phyloP scores from a whole-genome alignment of 2,329 filamentous ascomycete genomes.

The Aureobasidium leucospermi region DNA sequence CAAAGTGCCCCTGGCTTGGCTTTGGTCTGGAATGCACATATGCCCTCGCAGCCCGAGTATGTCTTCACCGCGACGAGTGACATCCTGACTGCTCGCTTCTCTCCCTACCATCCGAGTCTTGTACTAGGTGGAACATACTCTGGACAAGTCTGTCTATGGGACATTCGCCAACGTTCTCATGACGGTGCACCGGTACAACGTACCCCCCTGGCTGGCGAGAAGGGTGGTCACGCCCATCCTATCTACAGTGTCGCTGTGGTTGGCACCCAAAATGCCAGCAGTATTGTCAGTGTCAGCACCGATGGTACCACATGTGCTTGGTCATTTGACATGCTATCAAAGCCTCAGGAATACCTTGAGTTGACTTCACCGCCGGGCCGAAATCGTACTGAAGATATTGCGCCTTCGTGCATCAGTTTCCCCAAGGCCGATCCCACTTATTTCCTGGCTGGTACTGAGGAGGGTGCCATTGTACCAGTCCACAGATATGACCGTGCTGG shows the following conservation, averaged over 20 bases:
- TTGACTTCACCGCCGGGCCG: constrained; percentile 73
- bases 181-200: constrained; percentile 74
- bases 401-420: constrained; percentile 90
- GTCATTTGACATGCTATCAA: constrained; percentile 95
- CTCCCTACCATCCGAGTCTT: constrained; percentile 94
- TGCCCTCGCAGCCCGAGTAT: constrained; percentile 91
- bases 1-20: constrained; percentile 87
- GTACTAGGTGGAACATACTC: constrained; percentile 96
- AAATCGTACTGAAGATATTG: constrained; percentile 73
- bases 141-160: constrained; percentile 94
- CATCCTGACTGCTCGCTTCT: constrained; percentile 91
- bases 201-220: constrained; percentile 87
- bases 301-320: constrained; percentile 95
- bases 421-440: constrained; percentile 93
- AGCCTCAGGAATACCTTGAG: constrained; percentile 90
- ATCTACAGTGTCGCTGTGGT: constrained; percentile 94
- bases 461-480: constrained; percentile 92
- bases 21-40: constrained; percentile 94
- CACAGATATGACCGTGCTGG: constrained; percentile 96
- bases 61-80: constrained; percentile 95
- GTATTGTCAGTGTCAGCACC: constrained; percentile 94
- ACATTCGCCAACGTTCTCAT: constrained; percentile 67
- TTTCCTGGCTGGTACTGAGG: constrained; percentile 93
- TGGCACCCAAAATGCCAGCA: constrained; percentile 96
- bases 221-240: constrained; percentile 74